A percentile compares a stretch with the other conserved stretches of the same genome.
Evolutionary conservation across 2,329 filamentous ascomycete genomes (phyloP).

Genomic region (Fusarium buxicola): DNA sequence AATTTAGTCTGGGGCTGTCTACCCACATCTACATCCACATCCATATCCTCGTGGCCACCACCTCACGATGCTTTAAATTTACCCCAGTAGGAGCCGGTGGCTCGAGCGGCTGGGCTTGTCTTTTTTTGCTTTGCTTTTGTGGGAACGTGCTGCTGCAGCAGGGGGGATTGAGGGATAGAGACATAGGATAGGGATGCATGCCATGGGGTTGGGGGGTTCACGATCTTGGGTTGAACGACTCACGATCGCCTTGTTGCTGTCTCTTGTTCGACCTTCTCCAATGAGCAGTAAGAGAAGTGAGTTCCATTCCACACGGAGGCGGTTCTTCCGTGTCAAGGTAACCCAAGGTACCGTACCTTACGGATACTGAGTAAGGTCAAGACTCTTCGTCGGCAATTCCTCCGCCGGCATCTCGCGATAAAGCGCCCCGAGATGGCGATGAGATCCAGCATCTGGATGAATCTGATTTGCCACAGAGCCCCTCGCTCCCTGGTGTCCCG

Average conservation of each 20-base stretch:
- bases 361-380: too few species aligned
- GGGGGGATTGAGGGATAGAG: neutral
- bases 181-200: constrained; percentile 1
- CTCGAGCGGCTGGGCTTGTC: constrained; percentile 18
- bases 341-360: too few species aligned
- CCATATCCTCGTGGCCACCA: constrained; percentile 24
- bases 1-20: constrained; percentile 5
- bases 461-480: constrained; percentile 17
- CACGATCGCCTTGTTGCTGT: neutral
- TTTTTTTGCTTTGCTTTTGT: constrained; percentile 19
- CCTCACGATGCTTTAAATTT: constrained; percentile 16
- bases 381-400: constrained; percentile 10
- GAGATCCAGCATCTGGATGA: constrained; percentile 14
- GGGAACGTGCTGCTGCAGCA: constrained; percentile 15
- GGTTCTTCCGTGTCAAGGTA: neutral
- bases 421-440: constrained; percentile 38
- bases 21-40: constrained; percentile 22
- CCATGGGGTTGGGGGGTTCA: neutral
- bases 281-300: neutral
- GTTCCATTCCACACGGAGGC: neutral
- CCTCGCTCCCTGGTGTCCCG: constrained; percentile 23
- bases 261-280: constrained; percentile 1
- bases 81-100: constrained; percentile 27
- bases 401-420: constrained; percentile 43
- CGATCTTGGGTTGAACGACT: constrained; percentile 6